Evolutionary conservation across 805 yeast genomes (phyloP), one percentile per base, ranked within the genome.

Genomic region (Myxozyma melibiosi): DNA sequence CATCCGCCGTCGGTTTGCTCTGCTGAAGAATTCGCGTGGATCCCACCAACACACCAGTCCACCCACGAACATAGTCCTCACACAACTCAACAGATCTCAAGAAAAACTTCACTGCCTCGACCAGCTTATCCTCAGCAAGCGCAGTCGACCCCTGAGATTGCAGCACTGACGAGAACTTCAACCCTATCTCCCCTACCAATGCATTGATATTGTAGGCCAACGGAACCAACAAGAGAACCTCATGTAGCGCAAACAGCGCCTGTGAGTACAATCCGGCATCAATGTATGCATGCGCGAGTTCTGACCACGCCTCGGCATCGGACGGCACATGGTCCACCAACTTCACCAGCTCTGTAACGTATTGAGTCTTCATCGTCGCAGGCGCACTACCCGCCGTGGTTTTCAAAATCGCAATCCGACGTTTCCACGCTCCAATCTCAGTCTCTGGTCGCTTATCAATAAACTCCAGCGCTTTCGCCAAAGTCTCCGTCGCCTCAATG

Each of bases 221-320:
- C 1, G 97, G 96, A 53, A 78, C 78, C 24, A 81, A 76, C 33
- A 88, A 67, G 14, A 91, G 71, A 1, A 88, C 80, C 68, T 92
- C 97, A 67, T 88, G 83, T 27, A 80, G 78, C 53, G 88, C 78
- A 68, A 78, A 82, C 4, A 86, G 77, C 0, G 94, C 85, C 65
- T 84, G 83, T 34, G 82, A 85, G 63, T 80, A 84, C 66, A 84
- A 83, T 1, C 90, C 90, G 7, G 78, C 59, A 13, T 74, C 69
- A 24, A 71, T 71, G 68, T 92, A 92, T n/a, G 80, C 74, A 35
- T 82, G 81, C 2, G 84, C 86, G 53, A 90, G 75, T 70, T 88
- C 96, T 46, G 83, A 77, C 96, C 96, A 90, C 1, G 86, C 74
- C 61, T 86, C 84, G 1, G 81, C 74, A 70, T 94, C 98, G 20